phyloP scores from a whole-genome alignment of 176 grass and related monocot genomes.

The Ensete ventricosum region DNA sequence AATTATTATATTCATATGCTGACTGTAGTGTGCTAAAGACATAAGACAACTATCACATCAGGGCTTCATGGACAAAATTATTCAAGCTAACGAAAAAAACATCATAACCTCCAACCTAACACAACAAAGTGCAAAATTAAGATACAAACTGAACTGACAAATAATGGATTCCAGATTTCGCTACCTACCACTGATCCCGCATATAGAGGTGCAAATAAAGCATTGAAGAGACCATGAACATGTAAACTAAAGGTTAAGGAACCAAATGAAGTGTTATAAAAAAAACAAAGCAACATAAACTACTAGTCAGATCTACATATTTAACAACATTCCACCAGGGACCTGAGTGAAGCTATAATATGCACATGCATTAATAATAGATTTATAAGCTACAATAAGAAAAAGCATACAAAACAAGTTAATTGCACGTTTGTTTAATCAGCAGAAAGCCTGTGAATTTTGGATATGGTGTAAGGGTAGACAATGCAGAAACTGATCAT shows the following conservation, averaged over 20 bases:
- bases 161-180: not conserved
- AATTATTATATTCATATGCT: not conserved
- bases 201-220: slow-evolving; percentile 85
- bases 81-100: not conserved
- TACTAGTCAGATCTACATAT: not conserved
- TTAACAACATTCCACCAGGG: not conserved
- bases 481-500: slow-evolving; percentile 79
- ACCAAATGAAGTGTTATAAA: slow-evolving; percentile 7
- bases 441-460: not conserved
- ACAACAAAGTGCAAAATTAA: not conserved
- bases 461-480: slow-evolving; percentile 98
- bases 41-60: too few species aligned
- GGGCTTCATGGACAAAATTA: not conserved
- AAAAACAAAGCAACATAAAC: not conserved
- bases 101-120: not conserved
- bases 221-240: slow-evolving; percentile 98
- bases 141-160: not conserved
- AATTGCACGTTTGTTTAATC: not conserved
- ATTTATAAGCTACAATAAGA: not conserved
- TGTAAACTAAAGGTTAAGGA: slow-evolving; percentile 85
- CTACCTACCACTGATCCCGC: slow-evolving; percentile 75
- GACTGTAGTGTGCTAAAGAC: not conserved
- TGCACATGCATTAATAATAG: too few species aligned
- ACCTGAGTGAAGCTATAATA: not conserved
- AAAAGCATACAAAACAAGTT: not conserved